Base-by-base conservation (phyloP, 768 basidiomycete genomes). In the Lactarius sp. region DNA sequence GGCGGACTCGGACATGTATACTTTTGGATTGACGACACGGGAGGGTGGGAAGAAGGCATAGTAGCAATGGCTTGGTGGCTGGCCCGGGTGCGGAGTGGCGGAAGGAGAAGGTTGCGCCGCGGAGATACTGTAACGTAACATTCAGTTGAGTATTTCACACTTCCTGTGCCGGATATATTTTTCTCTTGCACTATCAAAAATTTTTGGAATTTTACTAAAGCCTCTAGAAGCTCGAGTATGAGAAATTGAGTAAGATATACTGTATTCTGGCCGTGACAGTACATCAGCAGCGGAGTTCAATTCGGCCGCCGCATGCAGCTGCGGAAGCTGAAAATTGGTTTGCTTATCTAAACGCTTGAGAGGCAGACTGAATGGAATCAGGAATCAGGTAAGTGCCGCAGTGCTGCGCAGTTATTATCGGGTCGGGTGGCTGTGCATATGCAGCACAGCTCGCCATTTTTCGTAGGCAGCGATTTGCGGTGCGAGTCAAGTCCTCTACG, bases 1-100 rank as follows among this genome's bases (percentile, higher is more conserved):
- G n/a, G n/a, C n/a, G n/a, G n/a, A n/a, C n/a, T n/a, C 62, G 62
- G 62, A 42, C 6, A 13, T 59, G 57, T 18, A 54, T 50, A 42
- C 46, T 53, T 64, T 20, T 20, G 62, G 62, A 59, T 22, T 62
- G 55, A 41, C 60, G 33, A 56, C 41, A 18, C 22, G 2, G 10
- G 42, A 54, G 37, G 44, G 13, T n/a, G 20, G 5, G 18, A 10
- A n/a, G n/a, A 6, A 18, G 39, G 47, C n/a, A 36, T 31, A 34
- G 27, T 27, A 27, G 27, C 27, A 27, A 27, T 2, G 27, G 27
- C 27, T 13, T 22, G 37, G 60, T 56, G 31, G 55, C 27, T 18
- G 2, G 14, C 31, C 6, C 13, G 27, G 22, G 18, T 56, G 61
- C 56, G 62, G 56, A 53, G 56, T 9, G 34, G 27, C 47, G 20